phyloP scores from a whole-genome alignment of 331 rosid genomes.

The Telfairia occidentalis region DNA sequence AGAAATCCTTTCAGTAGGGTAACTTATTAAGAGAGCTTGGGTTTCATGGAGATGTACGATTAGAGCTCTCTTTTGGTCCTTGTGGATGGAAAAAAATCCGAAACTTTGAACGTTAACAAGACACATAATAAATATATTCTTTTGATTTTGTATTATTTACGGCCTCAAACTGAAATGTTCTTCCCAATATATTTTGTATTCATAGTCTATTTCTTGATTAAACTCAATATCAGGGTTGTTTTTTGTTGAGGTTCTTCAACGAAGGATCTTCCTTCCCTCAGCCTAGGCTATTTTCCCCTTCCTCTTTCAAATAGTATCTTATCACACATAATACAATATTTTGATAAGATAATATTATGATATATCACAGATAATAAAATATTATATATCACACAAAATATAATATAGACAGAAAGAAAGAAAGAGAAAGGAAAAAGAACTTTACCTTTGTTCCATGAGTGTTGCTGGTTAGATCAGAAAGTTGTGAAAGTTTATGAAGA shows the following conservation, averaged over 20 bases:
- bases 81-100: background rate
- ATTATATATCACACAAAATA: background rate
- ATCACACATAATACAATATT: background rate
- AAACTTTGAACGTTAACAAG: background rate
- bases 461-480: conserved; percentile 44
- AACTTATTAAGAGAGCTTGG: background rate
- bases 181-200: background rate
- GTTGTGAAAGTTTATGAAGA: conserved; percentile 48
- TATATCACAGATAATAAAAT: too few species aligned
- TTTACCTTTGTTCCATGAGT: conserved; percentile 48
- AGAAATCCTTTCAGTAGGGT: background rate
- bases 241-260: background rate
- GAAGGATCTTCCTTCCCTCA: background rate
- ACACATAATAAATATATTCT: background rate
- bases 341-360: too few species aligned
- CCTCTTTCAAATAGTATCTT: background rate
- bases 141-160: background rate
- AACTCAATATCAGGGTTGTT: background rate
- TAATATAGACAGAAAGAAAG: background rate
- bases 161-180: background rate
- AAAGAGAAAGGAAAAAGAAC: background rate
- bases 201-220: background rate
- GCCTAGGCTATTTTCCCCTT: background rate
- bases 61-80: background rate
- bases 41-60: background rate